These are phyloP conservation scores for Phialophora tarda DNA, from an alignment of 2,329 filamentous ascomycete species.

Conservation along the genomic window DNA sequence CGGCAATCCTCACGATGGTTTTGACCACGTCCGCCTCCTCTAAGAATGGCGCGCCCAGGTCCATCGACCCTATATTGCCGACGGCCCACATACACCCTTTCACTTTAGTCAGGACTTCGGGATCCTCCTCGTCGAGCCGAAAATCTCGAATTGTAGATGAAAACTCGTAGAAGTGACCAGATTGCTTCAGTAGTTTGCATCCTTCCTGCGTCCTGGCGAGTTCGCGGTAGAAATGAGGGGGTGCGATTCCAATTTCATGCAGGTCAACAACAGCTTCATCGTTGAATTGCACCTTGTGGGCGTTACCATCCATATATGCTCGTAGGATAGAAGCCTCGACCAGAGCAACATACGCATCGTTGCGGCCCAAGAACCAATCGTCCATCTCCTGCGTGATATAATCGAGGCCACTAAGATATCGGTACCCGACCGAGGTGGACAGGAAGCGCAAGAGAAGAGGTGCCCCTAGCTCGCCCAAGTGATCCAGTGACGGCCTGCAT, in stretches of 20 bases:
- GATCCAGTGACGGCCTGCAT: conserved; percentile 90
- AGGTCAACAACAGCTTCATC: conserved; percentile 65
- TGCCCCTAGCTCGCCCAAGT: conserved; percentile 94
- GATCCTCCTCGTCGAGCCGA: conserved; percentile 81
- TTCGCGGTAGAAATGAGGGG: conserved; percentile 98
- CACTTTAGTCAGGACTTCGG: conserved; percentile 86
- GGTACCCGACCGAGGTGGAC: conserved; percentile 94
- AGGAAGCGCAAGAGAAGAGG: conserved; percentile 89
- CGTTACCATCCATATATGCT: conserved; percentile 67
- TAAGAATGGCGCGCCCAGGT: conserved; percentile 90
- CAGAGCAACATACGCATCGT: conserved; percentile 91
- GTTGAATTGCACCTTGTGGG: conserved; percentile 53
- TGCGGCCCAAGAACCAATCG: conserved; percentile 97
- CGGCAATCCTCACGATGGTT: conserved; percentile 85
- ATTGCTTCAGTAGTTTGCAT: conserved; percentile 85
- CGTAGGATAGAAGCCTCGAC: conserved; percentile 95
- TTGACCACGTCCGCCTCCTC: conserved; percentile 88
- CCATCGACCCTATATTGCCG: conserved; percentile 97
- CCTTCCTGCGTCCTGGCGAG: conserved; percentile 91
- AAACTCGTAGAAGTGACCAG: conserved; percentile 96
- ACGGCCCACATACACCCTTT: conserved; percentile 98
- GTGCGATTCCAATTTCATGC: conserved; percentile 67
- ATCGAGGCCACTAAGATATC: conserved; percentile 94
- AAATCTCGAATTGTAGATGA: conserved; percentile 85
- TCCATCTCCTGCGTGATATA: conserved; percentile 99